These are phyloP conservation scores for Cucurbita moschata DNA, from an alignment of 306 rosid genomes.

Conservation along the genomic window DNA sequence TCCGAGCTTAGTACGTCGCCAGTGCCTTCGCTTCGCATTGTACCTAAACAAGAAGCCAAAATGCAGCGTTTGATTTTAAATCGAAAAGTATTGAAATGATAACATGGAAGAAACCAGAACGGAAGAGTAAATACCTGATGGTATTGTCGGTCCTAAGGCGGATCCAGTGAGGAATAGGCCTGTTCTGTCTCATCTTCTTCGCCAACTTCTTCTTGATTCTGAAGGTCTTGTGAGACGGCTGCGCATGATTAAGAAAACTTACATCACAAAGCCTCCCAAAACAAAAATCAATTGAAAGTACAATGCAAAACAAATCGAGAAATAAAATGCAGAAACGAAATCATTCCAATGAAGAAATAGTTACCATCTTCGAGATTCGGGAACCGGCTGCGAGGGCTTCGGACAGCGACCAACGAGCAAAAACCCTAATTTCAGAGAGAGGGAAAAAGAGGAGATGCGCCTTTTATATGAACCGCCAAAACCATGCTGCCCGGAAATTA, in stretches of 20 bases:
- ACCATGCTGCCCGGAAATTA: not conserved
- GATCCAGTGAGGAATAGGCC: conserved; percentile 91
- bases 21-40: conserved; percentile 49
- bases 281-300: not conserved
- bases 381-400: not conserved
- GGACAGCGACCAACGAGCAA: no score
- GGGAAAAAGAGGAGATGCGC: not conserved
- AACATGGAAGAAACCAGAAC: not conserved
- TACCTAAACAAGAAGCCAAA: conserved; percentile 17
- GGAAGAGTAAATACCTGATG: not conserved
- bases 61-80: not conserved
- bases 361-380: not conserved
- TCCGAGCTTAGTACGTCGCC: conserved; percentile 53
- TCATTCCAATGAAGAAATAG: not conserved
- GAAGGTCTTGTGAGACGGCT: conserved; percentile 94
- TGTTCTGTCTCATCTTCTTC: conserved; percentile 93
- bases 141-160: conserved; percentile 84
- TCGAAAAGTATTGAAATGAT: no score
- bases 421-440: not conserved
- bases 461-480: not conserved
- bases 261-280: not conserved
- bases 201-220: conserved; percentile 77
- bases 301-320: not conserved
- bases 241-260: not conserved
- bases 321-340: not conserved